These are phyloP conservation scores for Zymoseptoria brevis DNA, from an alignment of 2,329 filamentous ascomycete genomes.

Conservation along the genomic window DNA sequence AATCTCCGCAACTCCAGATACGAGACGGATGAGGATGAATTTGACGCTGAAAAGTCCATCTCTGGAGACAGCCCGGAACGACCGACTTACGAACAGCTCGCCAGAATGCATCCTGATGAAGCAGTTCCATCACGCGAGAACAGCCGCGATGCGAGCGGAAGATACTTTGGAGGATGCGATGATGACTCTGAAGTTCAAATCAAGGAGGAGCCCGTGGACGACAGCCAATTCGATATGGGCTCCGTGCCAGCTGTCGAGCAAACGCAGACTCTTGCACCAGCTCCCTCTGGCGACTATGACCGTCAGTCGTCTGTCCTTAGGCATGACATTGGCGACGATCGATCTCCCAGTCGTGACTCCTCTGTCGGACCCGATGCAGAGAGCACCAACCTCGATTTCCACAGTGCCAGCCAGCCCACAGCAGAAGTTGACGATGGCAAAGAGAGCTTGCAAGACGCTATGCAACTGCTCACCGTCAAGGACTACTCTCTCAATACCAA, in stretches of 20 bases:
- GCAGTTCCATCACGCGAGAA: constrained; percentile 83
- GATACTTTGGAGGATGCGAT: constrained; percentile 18
- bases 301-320: constrained; percentile 49
- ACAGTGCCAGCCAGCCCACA: neutral
- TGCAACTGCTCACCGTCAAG: constrained; percentile 28
- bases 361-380: constrained; percentile 28
- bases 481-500: constrained; percentile 20
- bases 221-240: constrained; percentile 58
- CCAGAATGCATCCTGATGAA: constrained; percentile 70
- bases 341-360: constrained; percentile 53
- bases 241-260: constrained; percentile 44
- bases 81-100: constrained; percentile 40
- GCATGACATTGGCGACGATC: constrained; percentile 41
- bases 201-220: constrained; percentile 51
- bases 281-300: constrained; percentile 39
- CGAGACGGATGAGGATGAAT: constrained; percentile 38
- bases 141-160: constrained; percentile 24
- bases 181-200: constrained; percentile 60
- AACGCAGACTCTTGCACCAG: constrained; percentile 46
- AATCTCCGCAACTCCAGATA: constrained; percentile 64
- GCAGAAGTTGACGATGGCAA: constrained; percentile 21
- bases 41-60: constrained; percentile 44
- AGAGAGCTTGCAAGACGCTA: constrained; percentile 28
- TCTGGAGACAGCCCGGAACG: constrained; percentile 16
- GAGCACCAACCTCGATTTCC: constrained; percentile 18